Conservation (phyloP, 2,329 filamentous ascomycete genomes). For the Aplosporella prunicola region DNA sequence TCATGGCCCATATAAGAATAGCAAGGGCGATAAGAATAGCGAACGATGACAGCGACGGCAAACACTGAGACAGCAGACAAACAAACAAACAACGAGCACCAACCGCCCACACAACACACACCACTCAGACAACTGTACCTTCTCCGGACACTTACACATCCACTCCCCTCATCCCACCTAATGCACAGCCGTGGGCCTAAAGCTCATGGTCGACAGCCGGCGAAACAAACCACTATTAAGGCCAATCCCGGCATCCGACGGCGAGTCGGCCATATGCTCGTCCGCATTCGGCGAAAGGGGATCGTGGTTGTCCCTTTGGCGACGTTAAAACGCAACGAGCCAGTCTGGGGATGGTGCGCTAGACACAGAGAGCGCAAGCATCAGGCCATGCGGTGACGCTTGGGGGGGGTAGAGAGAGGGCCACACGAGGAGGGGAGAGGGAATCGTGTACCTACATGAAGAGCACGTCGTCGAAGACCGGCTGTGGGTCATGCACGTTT, state of each 20-base stretch:
- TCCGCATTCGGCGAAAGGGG: constrained; percentile 4
- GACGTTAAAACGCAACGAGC: too few relatives aligned
- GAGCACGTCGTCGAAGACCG: constrained; percentile 9
- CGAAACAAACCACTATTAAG: constrained; percentile 7
- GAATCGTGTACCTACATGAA: constrained; percentile 9
- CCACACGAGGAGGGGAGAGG: too few relatives aligned
- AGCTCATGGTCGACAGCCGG: constrained; percentile 5
- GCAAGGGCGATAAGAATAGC: too few relatives aligned
- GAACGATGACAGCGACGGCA: too few relatives aligned
- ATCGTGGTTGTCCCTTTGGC: constrained; percentile 7
- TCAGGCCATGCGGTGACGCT: constrained; percentile 1
- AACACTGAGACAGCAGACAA: too few relatives aligned
- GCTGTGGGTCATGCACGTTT: constrained; percentile 3
- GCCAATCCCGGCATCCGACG: background rate
- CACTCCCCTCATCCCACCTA: background rate
- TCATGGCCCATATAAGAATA: too few relatives aligned
- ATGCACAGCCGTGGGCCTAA: constrained; percentile 4
- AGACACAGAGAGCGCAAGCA: background rate
- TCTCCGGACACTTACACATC: too few relatives aligned
- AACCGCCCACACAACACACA: too few relatives aligned
- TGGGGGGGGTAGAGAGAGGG: background rate
- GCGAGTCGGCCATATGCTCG: background rate
- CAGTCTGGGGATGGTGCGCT: too few relatives aligned
- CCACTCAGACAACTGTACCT: too few relatives aligned
- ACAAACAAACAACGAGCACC: too few relatives aligned